A percentile compares a stretch with the other conserved stretches of the same genome.
Conservation (phyloP, 345 rosid genomes). For the Eucalyptus camaldulensis region DNA sequence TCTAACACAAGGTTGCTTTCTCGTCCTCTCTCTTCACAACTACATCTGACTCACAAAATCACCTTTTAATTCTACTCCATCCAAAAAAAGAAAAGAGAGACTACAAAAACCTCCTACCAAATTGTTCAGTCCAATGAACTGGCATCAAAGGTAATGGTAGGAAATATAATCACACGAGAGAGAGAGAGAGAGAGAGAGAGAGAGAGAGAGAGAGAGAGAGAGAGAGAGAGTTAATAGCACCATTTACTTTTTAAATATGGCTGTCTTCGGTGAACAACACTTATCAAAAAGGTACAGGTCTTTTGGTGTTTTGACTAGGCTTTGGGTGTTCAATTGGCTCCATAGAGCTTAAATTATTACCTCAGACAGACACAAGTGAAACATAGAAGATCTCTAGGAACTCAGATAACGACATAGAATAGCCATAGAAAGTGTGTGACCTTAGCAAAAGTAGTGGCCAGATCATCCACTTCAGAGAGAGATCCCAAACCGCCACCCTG, state of each 20-base stretch:
- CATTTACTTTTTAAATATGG: neutral
- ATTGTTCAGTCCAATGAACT: neutral
- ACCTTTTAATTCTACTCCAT: neutral
- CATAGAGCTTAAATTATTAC: neutral
- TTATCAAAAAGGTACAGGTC: neutral
- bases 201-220: neutral
- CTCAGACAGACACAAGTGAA: neutral
- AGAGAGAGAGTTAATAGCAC: neutral
- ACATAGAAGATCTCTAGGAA: neutral
- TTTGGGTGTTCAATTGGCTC: neutral
- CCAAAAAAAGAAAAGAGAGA: neutral
- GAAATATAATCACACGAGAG: neutral
- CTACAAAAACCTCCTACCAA: neutral
- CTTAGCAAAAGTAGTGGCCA: slow-evolving; percentile 90
- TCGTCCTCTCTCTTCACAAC: neutral
- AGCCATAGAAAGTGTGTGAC: slow-evolving; percentile 12
- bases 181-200: neutral
- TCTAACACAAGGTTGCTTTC: neutral
- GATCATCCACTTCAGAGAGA: slow-evolving; percentile 82
- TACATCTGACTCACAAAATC: neutral
- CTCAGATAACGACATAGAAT: neutral
- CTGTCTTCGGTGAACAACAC: neutral
- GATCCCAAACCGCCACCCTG: slow-evolving; percentile 63
- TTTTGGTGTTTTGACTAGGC: neutral
- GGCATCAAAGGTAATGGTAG: neutral